Conservation (phyloP, 2,329 filamentous ascomycete species). For the Berkeleyomyces basicola region DNA sequence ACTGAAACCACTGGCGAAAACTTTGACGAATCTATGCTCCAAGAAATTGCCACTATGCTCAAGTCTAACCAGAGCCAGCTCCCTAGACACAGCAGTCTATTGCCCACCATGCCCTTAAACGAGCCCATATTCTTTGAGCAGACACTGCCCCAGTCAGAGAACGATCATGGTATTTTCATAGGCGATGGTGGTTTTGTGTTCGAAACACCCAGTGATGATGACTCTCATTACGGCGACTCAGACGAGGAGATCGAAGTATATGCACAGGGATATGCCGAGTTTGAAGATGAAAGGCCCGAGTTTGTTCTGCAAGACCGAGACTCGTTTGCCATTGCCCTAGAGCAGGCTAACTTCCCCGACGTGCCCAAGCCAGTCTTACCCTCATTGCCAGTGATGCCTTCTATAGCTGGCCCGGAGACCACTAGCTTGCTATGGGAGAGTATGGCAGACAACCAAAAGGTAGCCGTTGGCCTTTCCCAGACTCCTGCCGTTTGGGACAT, state of each 20-base stretch:
- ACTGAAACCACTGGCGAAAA: slow-evolving; percentile 30
- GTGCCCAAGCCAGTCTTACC: slow-evolving; percentile 1
- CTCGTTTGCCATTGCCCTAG: slow-evolving; percentile 7
- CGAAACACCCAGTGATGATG: slow-evolving; percentile 14
- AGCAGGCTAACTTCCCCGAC: slow-evolving; percentile 1
- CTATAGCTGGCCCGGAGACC: not conserved
- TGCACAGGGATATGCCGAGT: slow-evolving; percentile 11
- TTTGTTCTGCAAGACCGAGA: slow-evolving; percentile 11
- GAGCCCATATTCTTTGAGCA: slow-evolving; percentile 15
- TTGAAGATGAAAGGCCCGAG: slow-evolving; percentile 9
- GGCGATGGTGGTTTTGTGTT: not conserved
- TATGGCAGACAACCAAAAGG: not conserved
- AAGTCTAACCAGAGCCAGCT: slow-evolving; percentile 32
- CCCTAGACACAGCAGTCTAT: slow-evolving; percentile 31
- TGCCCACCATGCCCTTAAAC: slow-evolving; percentile 22
- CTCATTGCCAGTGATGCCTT: not conserved
- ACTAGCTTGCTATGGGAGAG: slow-evolving; percentile 5
- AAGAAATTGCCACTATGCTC: slow-evolving; percentile 46
- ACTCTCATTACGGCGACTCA: slow-evolving; percentile 17
- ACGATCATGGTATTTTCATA: not conserved
- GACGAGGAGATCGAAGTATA: slow-evolving; percentile 3
- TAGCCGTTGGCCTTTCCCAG: slow-evolving; percentile 7
- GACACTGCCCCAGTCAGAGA: not conserved
- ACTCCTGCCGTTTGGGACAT: slow-evolving; percentile 6
- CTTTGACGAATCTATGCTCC: slow-evolving; percentile 45